These are phyloP conservation scores for Clonostachys byssicola DNA, from an alignment of 2,329 filamentous ascomycete genomes.

Conservation along the genomic window DNA sequence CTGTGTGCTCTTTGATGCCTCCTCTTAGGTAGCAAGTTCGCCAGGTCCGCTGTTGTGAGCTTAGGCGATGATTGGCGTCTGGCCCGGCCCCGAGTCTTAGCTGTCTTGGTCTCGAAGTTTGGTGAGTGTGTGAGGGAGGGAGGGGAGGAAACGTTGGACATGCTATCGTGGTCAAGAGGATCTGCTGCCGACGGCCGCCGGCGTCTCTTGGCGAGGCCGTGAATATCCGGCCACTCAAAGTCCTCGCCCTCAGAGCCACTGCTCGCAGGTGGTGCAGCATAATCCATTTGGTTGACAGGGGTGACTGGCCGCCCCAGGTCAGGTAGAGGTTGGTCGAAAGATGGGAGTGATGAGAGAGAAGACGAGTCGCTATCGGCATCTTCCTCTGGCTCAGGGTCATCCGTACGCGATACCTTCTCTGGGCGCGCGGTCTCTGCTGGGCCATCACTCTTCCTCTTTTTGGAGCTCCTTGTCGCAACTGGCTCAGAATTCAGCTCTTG, in stretches of 20 bases:
- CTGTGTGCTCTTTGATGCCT: constrained; percentile 34
- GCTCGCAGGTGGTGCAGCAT: constrained; percentile 51
- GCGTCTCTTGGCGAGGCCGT: constrained; percentile 41
- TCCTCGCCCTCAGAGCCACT: constrained; percentile 41
- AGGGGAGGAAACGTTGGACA: constrained; percentile 58
- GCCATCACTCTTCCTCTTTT: constrained; percentile 54
- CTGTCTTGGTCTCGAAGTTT: constrained; percentile 33
- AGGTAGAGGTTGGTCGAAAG: constrained; percentile 23
- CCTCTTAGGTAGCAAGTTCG: constrained; percentile 49
- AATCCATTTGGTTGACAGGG: constrained; percentile 36
- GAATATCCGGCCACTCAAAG: constrained; percentile 47
- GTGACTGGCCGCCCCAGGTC: constrained; percentile 28
- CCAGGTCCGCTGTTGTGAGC: constrained; percentile 48
- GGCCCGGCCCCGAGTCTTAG: constrained; percentile 22
- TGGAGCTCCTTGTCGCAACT: constrained; percentile 22
- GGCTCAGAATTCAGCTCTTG: constrained; percentile 14
- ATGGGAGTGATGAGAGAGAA: constrained; percentile 19
- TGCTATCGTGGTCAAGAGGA: constrained; percentile 28
- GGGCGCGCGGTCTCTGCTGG: constrained; percentile 28
- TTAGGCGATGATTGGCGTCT: constrained; percentile 24
- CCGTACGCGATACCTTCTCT: constrained; percentile 25
- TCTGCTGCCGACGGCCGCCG: constrained; percentile 29
- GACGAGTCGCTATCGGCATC: constrained; percentile 28
- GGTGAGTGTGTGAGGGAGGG: constrained; percentile 65
- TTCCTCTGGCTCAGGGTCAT: constrained; percentile 7